A percentile compares a stretch with the other conserved stretches of the same genome.
Evolutionary conservation across 2,329 filamentous ascomycete genomes (phyloP).

Genomic region (Alternaria postmessia): DNA sequence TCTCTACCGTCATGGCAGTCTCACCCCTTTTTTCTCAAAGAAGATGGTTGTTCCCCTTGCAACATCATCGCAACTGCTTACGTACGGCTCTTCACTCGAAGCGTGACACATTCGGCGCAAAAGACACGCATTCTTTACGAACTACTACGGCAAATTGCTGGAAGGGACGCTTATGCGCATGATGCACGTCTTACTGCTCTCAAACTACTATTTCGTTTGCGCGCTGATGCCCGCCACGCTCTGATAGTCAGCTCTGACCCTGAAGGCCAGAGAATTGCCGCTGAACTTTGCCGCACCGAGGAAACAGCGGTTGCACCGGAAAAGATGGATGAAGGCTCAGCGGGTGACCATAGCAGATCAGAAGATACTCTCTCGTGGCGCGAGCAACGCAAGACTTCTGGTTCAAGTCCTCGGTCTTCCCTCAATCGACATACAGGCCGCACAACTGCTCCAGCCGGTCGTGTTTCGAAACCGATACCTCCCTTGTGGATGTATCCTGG

Average conservation of each 20-base stretch:
- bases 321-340: slow-evolving; percentile 50
- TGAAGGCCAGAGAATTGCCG: slow-evolving; percentile 77
- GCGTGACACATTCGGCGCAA: slow-evolving; percentile 69
- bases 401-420: slow-evolving; percentile 44
- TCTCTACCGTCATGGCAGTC: slow-evolving; percentile 26
- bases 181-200: slow-evolving; percentile 51
- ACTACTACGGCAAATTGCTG: slow-evolving; percentile 45
- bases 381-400: slow-evolving; percentile 41
- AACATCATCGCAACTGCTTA: slow-evolving; percentile 77
- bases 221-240: slow-evolving; percentile 81
- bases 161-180: slow-evolving; percentile 40
- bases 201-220: slow-evolving; percentile 73
- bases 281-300: slow-evolving; percentile 71
- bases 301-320: slow-evolving; percentile 59
- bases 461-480: slow-evolving; percentile 43
- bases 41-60: slow-evolving; percentile 60
- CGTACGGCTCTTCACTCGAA: slow-evolving; percentile 77
- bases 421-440: slow-evolving; percentile 42
- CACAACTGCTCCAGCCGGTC: slow-evolving; percentile 32
- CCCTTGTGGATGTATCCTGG: slow-evolving; percentile 67
- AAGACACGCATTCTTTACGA: slow-evolving; percentile 65
- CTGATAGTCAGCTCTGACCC: slow-evolving; percentile 75
- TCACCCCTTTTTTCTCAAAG: slow-evolving; percentile 23
- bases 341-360: slow-evolving; percentile 29
- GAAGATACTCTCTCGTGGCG: slow-evolving; percentile 43